Evolutionary conservation across 495 filamentous ascomycete species (phyloP).

Genomic region (Xanthoparmelia taractica): DNA sequence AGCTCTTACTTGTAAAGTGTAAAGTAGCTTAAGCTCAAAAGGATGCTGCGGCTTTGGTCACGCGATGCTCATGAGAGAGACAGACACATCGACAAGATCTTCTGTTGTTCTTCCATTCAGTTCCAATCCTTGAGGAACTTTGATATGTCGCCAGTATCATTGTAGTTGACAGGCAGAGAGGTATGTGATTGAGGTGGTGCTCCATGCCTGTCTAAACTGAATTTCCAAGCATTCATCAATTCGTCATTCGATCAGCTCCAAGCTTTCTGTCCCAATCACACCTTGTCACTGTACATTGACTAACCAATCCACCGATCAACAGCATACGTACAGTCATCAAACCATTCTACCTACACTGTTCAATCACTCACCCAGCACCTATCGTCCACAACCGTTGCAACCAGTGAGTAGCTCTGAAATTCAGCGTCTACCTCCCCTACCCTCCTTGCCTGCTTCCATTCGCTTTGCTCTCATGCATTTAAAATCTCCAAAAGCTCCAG

Average conservation of each 20-base stretch:
- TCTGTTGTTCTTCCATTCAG: background rate
- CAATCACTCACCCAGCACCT: background rate
- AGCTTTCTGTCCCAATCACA: background rate
- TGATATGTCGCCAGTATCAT: background rate
- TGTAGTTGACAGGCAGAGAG: too few relatives aligned
- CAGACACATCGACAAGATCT: background rate
- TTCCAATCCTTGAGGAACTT: background rate
- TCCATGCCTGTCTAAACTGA: background rate
- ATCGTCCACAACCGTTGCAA: background rate
- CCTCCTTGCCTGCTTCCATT: background rate
- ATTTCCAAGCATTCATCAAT: background rate
- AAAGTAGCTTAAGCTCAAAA: too few relatives aligned
- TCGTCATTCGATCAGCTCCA: background rate
- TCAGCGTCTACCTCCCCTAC: background rate
- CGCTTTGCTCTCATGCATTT: background rate
- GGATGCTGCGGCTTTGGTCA: constrained; percentile 1
- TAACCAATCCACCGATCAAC: background rate
- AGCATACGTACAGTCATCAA: background rate
- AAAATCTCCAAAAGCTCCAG: background rate
- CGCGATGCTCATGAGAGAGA: background rate
- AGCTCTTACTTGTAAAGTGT: too few relatives aligned
- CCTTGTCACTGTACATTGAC: background rate
- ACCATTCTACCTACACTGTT: background rate
- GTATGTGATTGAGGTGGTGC: background rate
- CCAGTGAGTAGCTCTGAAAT: background rate